phyloP scores from a whole-genome alignment of 495 filamentous ascomycete genomes.

The Polyplosphaeria fusca region DNA sequence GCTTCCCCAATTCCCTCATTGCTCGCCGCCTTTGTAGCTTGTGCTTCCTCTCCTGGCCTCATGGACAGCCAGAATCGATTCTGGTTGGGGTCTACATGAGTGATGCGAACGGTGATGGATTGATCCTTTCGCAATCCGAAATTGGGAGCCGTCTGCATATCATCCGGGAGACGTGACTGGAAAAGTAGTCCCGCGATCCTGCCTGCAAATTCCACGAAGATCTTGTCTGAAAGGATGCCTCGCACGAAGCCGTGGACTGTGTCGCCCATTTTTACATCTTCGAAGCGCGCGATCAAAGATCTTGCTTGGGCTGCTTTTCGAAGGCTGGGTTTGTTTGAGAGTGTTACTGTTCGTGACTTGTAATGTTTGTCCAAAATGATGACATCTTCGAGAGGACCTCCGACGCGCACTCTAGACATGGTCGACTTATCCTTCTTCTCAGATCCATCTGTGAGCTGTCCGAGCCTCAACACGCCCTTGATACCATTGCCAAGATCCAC shows the following conservation, averaged over 20 bases:
- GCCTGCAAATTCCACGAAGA: slow-evolving; percentile 80
- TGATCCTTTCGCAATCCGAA: slow-evolving; percentile 76
- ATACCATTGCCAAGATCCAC: slow-evolving; percentile 71
- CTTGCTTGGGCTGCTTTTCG: slow-evolving; percentile 68
- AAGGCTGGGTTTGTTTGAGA: slow-evolving; percentile 78
- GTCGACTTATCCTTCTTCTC: slow-evolving; percentile 67
- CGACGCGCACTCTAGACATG: slow-evolving; percentile 74
- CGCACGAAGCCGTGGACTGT: slow-evolving; percentile 77
- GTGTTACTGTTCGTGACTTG: slow-evolving; percentile 63
- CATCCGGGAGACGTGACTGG: slow-evolving; percentile 68
- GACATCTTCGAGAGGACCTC: slow-evolving; percentile 78
- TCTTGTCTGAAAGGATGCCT: slow-evolving; percentile 70
- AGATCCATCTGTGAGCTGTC: slow-evolving; percentile 80
- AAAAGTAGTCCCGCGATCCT: slow-evolving; percentile 73
- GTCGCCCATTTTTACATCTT: slow-evolving; percentile 65
- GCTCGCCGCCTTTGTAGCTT: background rate
- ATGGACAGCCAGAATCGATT: slow-evolving; percentile 62
- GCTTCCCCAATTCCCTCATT: slow-evolving; percentile 33
- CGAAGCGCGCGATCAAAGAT: slow-evolving; percentile 61
- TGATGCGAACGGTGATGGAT: slow-evolving; percentile 65
- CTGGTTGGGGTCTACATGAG: slow-evolving; percentile 59
- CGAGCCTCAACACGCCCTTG: slow-evolving; percentile 68
- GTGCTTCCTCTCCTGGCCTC: slow-evolving; percentile 39
- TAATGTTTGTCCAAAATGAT: slow-evolving; percentile 76
- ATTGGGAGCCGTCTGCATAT: slow-evolving; percentile 59